Evolutionary conservation across 2,329 filamentous ascomycete species (phyloP), one percentile per base, ranked within the genome.

Genomic region (Apiospora rasikravindrae): DNA sequence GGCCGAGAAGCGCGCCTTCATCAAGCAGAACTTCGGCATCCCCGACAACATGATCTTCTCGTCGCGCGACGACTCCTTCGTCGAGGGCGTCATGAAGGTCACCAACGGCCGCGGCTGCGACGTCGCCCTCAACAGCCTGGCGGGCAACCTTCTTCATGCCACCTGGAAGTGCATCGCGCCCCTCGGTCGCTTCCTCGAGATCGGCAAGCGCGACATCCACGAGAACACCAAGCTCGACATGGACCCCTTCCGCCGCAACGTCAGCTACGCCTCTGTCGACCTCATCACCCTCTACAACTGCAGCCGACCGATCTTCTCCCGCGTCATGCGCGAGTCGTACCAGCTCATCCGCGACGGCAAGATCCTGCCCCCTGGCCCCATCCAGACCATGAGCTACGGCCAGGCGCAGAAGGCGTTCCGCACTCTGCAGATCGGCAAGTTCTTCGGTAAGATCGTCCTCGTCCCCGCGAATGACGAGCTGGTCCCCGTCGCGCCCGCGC

Each of bases 121-220:
- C 57, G 73, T 86, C 11, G 79, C 86, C 1, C 85, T 86, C 71
- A 86, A 86, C 73, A 81, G 86, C 0, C 40, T 74, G 33, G 84
- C 86, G 26, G 51, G 71, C 14, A 71, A 73, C 61, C 47, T 70
- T 6, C 72, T 74, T 1, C 61, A 57, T 8, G 70, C 64, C 29
- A 72, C 73, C 11, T 74, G 73, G 73, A 68, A 69, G 57, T 51
- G 70, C 70, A 71, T 74, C 42, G 73, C 70, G 1, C 26, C 24
- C 47, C 10, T 33, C 29, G 70, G 70, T 14, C 53, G 70, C 7
- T 69, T 69, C 40, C 69, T 74, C 64, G 73, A 74, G 64, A 74
- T 74, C 40, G 70, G 73, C 37, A 68, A 61, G 33, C 71, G 57
- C 11, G 73, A 73, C 53, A 74, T 74, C 33, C 69, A 71, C 57